Conservation (phyloP, 139 green algal genomes). For the Haematococcus sp. region DNA sequence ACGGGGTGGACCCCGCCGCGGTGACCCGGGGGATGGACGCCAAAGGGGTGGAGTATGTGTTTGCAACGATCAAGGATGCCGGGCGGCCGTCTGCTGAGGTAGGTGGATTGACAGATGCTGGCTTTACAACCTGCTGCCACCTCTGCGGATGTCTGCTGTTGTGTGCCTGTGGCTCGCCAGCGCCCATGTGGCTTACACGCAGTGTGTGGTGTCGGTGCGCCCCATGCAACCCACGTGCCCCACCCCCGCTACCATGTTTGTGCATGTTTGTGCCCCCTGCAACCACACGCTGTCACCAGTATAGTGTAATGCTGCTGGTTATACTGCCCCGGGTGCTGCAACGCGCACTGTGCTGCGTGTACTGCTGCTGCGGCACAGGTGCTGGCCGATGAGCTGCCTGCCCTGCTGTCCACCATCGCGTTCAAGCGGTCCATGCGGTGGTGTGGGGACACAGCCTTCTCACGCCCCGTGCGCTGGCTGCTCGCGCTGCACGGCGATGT, state of each 20-base stretch:
- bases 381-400: constrained; percentile 73
- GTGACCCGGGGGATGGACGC: constrained; percentile 66
- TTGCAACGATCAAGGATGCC: constrained; percentile 60
- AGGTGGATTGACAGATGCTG: constrained; percentile 6
- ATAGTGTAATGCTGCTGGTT: no score
- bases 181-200: no score
- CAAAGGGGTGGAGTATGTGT: constrained; percentile 94
- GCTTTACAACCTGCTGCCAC: background rate
- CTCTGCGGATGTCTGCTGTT: background rate
- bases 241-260: background rate
- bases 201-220: no score
- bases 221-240: background rate
- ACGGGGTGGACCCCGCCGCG: constrained; percentile 50
- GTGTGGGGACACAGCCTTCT: constrained; percentile 70
- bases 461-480: constrained; percentile 91
- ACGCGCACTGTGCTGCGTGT: background rate
- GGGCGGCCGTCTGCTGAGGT: constrained; percentile 59
- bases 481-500: constrained; percentile 85
- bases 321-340: no score
- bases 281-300: no score
- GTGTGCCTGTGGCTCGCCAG: background rate
- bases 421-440: constrained; percentile 96
- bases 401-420: constrained; percentile 62
- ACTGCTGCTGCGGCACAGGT: constrained; percentile 37
- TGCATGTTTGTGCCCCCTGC: no score